Percentiles rank a stretch among this genome's conserved stretches.
phyloP scores from a whole-genome alignment of 2,329 filamentous ascomycete species.

The Penicillium sp. region DNA sequence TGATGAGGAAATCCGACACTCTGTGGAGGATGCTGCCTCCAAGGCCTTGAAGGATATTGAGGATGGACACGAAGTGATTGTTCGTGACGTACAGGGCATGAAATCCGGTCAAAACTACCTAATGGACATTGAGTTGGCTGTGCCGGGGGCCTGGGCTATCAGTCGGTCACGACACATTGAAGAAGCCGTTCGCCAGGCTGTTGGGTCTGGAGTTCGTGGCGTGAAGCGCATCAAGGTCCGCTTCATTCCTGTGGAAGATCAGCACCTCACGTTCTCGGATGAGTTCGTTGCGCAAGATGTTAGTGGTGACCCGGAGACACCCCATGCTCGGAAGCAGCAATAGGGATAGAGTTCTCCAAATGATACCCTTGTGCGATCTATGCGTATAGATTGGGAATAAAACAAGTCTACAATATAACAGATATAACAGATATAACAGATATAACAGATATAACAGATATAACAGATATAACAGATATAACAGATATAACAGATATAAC shows the following conservation, averaged over 20 bases:
- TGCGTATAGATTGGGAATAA: slow-evolving; percentile 21
- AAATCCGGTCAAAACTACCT: slow-evolving; percentile 97
- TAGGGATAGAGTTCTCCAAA: slow-evolving; percentile 8
- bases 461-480: not conserved
- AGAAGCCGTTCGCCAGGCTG: slow-evolving; percentile 66
- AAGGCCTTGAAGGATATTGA: slow-evolving; percentile 58
- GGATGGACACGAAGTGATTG: slow-evolving; percentile 61
- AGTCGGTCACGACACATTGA: slow-evolving; percentile 69
- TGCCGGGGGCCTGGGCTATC: slow-evolving; percentile 75
- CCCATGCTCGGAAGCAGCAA: slow-evolving; percentile 36
- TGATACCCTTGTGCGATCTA: slow-evolving; percentile 21
- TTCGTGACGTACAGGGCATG: slow-evolving; percentile 80
- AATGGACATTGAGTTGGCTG: slow-evolving; percentile 82
- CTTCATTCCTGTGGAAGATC: slow-evolving; percentile 70
- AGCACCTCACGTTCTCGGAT: slow-evolving; percentile 63
- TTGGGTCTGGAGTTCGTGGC: slow-evolving; percentile 77
- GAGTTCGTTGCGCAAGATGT: slow-evolving; percentile 72
- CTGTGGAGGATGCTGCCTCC: slow-evolving; percentile 65
- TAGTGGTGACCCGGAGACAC: slow-evolving; percentile 60
- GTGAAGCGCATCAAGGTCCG: slow-evolving; percentile 80
- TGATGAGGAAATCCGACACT: slow-evolving; percentile 76
- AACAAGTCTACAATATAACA: not conserved
- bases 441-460: not conserved
- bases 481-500: not conserved
- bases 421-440: not conserved